A percentile compares a stretch with the other conserved stretches of the same genome.
phyloP scores from a whole-genome alignment of 208 protist genomes.

The Novymonas esmeraldas region DNA sequence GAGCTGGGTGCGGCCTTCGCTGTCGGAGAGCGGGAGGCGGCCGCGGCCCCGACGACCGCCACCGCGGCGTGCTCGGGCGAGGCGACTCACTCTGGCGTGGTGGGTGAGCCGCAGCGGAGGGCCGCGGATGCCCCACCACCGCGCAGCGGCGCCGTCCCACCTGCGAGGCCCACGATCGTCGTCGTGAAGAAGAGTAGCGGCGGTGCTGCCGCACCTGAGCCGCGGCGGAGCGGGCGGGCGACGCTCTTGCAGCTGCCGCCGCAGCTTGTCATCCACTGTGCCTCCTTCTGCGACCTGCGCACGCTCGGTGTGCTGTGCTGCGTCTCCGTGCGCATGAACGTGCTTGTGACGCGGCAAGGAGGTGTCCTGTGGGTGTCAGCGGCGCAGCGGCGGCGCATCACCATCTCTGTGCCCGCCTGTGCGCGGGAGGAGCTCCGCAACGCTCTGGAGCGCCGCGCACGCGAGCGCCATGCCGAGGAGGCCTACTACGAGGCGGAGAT shows the following conservation, averaged over 20 bases:
- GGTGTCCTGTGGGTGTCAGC: conserved; percentile 23
- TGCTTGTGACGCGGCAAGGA: conserved; percentile 28
- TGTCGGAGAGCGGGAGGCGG: not conserved
- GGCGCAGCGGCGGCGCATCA: conserved; percentile 21
- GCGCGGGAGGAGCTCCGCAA: conserved; percentile 20
- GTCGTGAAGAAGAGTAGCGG: conserved; percentile 1
- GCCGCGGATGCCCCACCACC: not conserved
- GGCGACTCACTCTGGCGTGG: no score
- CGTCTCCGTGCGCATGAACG: conserved; percentile 32
- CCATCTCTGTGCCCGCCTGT: not conserved
- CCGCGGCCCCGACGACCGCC: not conserved
- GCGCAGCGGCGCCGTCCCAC: not conserved
- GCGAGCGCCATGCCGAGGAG: conserved; percentile 31
- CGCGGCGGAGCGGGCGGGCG: not conserved
- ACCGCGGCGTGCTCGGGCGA: no score
- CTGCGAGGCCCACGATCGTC: conserved; percentile 3
- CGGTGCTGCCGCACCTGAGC: no score
- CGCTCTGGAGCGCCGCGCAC: conserved; percentile 10
- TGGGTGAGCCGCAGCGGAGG: not conserved
- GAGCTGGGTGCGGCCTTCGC: conserved; percentile 26
- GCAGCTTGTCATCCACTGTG: conserved; percentile 28
- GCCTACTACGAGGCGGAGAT: conserved; percentile 33
- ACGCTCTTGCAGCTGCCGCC: conserved; percentile 14
- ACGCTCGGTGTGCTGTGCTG: conserved; percentile 27
- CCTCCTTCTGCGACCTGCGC: conserved; percentile 29